Percentiles rank a stretch among this genome's conserved stretches.
These are phyloP conservation scores for Cryptococcus sp. DNA, from an alignment of 1,284 basidiomycete species.

Conservation along the genomic window DNA sequence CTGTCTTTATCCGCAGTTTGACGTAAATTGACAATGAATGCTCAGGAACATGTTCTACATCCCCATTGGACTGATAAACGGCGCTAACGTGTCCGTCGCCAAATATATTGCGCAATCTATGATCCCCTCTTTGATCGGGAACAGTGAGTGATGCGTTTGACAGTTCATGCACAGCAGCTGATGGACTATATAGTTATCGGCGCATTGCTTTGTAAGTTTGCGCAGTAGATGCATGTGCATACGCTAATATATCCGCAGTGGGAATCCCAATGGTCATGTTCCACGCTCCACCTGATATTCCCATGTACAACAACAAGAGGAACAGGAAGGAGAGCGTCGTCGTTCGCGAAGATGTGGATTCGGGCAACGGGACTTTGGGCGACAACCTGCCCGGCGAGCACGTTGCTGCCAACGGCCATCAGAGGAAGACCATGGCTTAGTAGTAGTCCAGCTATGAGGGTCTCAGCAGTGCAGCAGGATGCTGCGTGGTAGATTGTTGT, in stretches of 20 bases:
- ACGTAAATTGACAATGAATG: background rate
- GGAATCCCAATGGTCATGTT: constrained; percentile 25
- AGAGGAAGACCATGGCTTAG: no score
- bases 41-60: constrained; percentile 45
- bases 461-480: no score
- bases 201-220: constrained; percentile 14
- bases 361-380: constrained; percentile 2
- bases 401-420: no score
- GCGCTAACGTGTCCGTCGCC: constrained; percentile 22
- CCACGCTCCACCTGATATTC: constrained; percentile 18
- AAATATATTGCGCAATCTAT: constrained; percentile 27
- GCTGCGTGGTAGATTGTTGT: no score
- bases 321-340: constrained; percentile 5
- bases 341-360: constrained; percentile 6
- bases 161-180: background rate
- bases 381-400: background rate
- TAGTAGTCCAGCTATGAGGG: no score
- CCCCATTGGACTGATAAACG: constrained; percentile 45
- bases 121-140: constrained; percentile 32
- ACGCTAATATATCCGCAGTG: constrained; percentile 6
- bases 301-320: constrained; percentile 2
- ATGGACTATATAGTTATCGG: constrained; percentile 17
- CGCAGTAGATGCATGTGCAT: background rate
- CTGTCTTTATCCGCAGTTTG: no score
- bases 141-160: constrained; percentile 12